Evolutionary conservation across 2,329 filamentous ascomycete genomes (phyloP), one percentile per base, ranked within the genome.

Genomic region (Diaporthe eres): DNA sequence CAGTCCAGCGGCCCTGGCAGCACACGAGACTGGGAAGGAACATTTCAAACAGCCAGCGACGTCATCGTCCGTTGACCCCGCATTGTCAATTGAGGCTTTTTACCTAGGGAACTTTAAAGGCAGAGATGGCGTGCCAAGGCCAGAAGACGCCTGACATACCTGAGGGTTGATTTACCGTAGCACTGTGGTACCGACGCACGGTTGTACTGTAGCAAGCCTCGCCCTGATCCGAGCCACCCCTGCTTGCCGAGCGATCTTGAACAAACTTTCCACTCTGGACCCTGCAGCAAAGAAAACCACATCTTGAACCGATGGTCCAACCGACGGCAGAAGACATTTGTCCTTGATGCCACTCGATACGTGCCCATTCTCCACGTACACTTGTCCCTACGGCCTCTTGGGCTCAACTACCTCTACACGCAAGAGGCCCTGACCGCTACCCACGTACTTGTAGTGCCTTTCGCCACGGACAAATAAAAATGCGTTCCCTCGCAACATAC

Each of bases 161-260:
- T 25, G n/a, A 61, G 10, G 12, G 34, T 22, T 31, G 44, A 49
- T 49, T 19, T 19, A 57, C 13, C 53, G 28, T 31, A 8, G 28
- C 15, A 19, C 25, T 10, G 51, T 55, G 49, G 25, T 55, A 31
- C 49, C 47, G 22, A 53, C n/a, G 49, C 39, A 12, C 31, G 10
- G 57, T n/a, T 9, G 57, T 19, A 3, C 25, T 10, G 22, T 42
- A 10, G 58, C 37, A 12, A 28, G 58, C 60, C 61, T 68, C 44
- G 63, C 22, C 44, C 31, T 68, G 63, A 37, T 68, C 63, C 63
- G 63, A 68, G 63, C 63, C 28, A 68, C 47, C 63, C 63, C 63
- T 68, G 63, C 44, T 39, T 68, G 63, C 44, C 63, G 63, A 68
- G 31, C 44, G 31, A 68, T 68, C 47, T 68, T 39, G 63, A 68